Conservation (phyloP, 352 stramenopile species). For the Pythium volutum region DNA sequence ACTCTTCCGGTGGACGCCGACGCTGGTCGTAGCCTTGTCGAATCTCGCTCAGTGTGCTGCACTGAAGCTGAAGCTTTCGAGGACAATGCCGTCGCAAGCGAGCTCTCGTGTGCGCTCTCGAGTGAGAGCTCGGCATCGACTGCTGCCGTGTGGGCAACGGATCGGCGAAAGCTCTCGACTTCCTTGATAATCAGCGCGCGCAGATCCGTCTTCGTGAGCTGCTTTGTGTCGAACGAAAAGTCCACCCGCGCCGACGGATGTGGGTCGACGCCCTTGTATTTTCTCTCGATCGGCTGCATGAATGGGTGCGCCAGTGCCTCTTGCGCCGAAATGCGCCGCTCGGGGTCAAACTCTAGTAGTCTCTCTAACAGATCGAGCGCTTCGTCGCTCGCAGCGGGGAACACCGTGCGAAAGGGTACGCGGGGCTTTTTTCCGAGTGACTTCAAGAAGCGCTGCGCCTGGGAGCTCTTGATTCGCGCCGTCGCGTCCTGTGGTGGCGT, state of each 20-base stretch:
- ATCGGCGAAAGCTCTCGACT: slow-evolving; percentile 53
- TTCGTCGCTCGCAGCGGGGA: slow-evolving; percentile 58
- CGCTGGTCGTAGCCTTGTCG: neutral
- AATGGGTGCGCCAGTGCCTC: slow-evolving; percentile 91
- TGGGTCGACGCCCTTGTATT: slow-evolving; percentile 49
- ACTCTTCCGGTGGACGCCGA: slow-evolving; percentile 9
- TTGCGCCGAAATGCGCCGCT: slow-evolving; percentile 90
- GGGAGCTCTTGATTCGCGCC: slow-evolving; percentile 91
- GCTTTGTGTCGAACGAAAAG: slow-evolving; percentile 76
- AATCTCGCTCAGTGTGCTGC: neutral
- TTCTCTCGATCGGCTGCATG: slow-evolving; percentile 67
- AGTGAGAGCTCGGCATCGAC: slow-evolving; percentile 11
- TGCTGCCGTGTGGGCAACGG: slow-evolving; percentile 19
- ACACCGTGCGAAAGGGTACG: slow-evolving; percentile 69
- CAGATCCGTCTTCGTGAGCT: slow-evolving; percentile 66
- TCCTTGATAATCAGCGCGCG: slow-evolving; percentile 68
- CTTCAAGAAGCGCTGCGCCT: slow-evolving; percentile 84
- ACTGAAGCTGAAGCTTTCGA: no score
- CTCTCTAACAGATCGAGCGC: slow-evolving; percentile 82
- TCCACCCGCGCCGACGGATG: slow-evolving; percentile 37
- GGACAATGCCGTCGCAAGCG: no score
- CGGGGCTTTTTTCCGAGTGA: slow-evolving; percentile 72
- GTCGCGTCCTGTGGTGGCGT: slow-evolving; percentile 85
- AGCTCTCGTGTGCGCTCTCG: no score
- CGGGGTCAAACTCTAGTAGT: slow-evolving; percentile 87